phyloP scores from a whole-genome alignment of 768 basidiomycete species.

The Collybia nuda region DNA sequence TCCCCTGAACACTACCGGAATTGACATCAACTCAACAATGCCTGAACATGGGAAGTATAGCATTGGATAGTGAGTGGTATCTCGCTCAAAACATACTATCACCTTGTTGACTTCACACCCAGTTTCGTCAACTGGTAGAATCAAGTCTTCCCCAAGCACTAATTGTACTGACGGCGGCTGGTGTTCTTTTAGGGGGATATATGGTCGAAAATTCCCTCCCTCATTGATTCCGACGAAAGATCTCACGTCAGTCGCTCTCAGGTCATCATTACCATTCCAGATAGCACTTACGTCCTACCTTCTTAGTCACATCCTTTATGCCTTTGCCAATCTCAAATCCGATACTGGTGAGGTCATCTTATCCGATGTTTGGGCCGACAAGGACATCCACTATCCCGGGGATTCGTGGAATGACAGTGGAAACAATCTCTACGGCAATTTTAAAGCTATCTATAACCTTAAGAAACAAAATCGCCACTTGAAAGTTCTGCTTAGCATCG shows the following conservation, averaged over 20 bases:
- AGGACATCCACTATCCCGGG: slow-evolving; percentile 94
- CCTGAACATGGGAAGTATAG: slow-evolving; percentile 61
- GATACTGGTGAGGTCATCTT: slow-evolving; percentile 86
- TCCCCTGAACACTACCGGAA: slow-evolving; percentile 11
- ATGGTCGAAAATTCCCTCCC: slow-evolving; percentile 90
- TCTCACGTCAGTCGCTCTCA: slow-evolving; percentile 65
- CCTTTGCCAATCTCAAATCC: slow-evolving; percentile 85
- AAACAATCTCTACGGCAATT: slow-evolving; percentile 91
- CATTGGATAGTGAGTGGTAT: slow-evolving; percentile 80
- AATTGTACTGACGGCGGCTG: too few relatives aligned
- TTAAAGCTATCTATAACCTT: slow-evolving; percentile 89
- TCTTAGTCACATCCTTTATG: slow-evolving; percentile 82
- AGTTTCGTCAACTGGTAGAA: slow-evolving; percentile 79
- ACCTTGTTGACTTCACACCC: slow-evolving; percentile 11
- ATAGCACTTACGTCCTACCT: slow-evolving; percentile 4
- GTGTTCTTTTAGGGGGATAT: slow-evolving; percentile 73
- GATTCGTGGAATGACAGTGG: slow-evolving; percentile 95
- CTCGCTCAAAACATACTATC: neutral
- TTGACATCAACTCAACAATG: slow-evolving; percentile 26
- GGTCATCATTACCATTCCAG: slow-evolving; percentile 1
- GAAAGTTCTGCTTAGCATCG: slow-evolving; percentile 84
- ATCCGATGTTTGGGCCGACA: slow-evolving; percentile 93
- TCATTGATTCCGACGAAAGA: slow-evolving; percentile 78
- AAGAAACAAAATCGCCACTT: slow-evolving; percentile 85
- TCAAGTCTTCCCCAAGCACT: neutral